Evolutionary conservation across 1,139 yeast species (phyloP), one percentile per base, ranked within the genome.

Genomic region (Geotrichum aggregatum): DNA sequence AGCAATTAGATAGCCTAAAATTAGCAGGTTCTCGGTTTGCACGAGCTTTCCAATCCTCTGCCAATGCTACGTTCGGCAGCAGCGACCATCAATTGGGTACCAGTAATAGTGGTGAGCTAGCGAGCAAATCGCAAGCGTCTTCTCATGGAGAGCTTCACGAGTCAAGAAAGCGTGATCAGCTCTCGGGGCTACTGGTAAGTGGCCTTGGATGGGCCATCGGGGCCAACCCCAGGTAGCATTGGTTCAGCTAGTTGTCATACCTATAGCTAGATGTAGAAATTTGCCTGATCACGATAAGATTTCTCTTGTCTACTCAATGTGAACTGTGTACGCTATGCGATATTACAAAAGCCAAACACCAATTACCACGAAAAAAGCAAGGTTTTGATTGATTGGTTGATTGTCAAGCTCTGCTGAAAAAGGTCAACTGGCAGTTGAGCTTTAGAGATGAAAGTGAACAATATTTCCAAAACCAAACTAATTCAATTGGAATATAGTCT

Each of bases 191-290:
- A 54, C 69, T 80, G 52, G 83, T 77, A 0, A 73, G 79, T 35
- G 84, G 85, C 0, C 66, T 80, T 44, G 85, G 84, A 1, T 80
- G 85, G 85, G 85, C 84, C 1, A 78, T 80, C 56, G 85, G 85
- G 3, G 85, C 85, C 2, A 74, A 71, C 47, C 58, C 57, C 35
- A 44, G 52, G 35, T 54, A 40, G 39, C 36, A 5, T 40, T 34
- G 34, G n/a, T 35, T 10, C 8, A 39, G 16, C 8, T 3, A 2
- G 41, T n/a, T n/a, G n/a, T n/a, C n/a, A n/a, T n/a, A n/a, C n/a
- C n/a, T n/a, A n/a, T n/a, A n/a, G n/a, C n/a, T n/a, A n/a, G n/a
- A n/a, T 24, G 28, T 24, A 24, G 28, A 5, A 8, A 24, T 24
- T 5, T 24, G 28, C 28, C 8, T 24, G 8, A 24, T 24, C n/a